Percentiles rank a stretch among this genome's conserved stretches.
phyloP scores from a whole-genome alignment of 139 green algal genomes.

The Tetraselmis striata region DNA sequence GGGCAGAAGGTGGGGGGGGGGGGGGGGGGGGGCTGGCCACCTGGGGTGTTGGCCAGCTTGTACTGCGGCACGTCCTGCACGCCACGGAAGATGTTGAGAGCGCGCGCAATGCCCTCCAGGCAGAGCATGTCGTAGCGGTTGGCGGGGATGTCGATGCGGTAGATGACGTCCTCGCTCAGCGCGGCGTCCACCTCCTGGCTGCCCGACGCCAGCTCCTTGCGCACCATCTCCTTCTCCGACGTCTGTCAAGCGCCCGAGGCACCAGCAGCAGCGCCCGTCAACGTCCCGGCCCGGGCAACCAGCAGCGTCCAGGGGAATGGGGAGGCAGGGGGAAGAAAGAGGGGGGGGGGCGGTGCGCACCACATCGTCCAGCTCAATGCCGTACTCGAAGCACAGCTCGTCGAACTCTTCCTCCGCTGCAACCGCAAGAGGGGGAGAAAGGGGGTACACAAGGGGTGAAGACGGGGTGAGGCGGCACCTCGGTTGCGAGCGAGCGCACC shows the following conservation, averaged over 20 bases:
- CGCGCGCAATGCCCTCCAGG: slow-evolving; percentile 90
- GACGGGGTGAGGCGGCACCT: background rate
- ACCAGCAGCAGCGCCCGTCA: no score
- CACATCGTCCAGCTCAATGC: slow-evolving; percentile 98
- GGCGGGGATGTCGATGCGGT: slow-evolving; percentile 99
- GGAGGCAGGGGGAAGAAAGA: background rate
- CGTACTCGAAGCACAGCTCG: slow-evolving; percentile 97
- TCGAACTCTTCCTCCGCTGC: slow-evolving; percentile 95
- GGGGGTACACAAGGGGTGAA: background rate
- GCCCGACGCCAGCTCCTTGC: slow-evolving; percentile 71
- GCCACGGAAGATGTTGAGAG: slow-evolving; percentile 93
- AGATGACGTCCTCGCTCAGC: slow-evolving; percentile 66
- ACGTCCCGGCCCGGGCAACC: no score
- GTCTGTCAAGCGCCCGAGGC: slow-evolving; percentile 63
- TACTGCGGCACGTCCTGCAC: slow-evolving; percentile 56
- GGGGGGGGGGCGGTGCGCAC: slow-evolving; percentile 32
- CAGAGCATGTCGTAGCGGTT: slow-evolving; percentile 99
- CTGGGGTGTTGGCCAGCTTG: slow-evolving; percentile 64
- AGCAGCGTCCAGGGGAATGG: no score
- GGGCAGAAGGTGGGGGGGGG: background rate
- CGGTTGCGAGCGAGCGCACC: background rate
- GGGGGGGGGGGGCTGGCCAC: slow-evolving; percentile 14
- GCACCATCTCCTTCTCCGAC: slow-evolving; percentile 81
- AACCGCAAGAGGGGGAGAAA: no score
- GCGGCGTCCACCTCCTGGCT: slow-evolving; percentile 57